Evolutionary conservation across 2,329 filamentous ascomycete species (phyloP).

Genomic region (Fusarium austroafricanum): DNA sequence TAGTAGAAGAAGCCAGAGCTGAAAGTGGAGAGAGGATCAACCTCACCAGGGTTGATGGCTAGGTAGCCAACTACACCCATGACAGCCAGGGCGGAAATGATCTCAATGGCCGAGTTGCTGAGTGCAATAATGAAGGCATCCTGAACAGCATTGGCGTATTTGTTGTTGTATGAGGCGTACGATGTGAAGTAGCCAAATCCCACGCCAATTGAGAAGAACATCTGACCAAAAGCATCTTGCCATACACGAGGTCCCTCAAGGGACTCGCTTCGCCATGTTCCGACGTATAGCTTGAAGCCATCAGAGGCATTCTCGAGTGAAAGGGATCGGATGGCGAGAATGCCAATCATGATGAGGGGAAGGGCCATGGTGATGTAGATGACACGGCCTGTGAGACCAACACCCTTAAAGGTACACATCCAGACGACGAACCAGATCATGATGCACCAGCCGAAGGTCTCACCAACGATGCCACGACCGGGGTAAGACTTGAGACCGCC

Average conservation of each 20-base stretch:
- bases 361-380: slow-evolving; percentile 69
- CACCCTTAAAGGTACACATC: slow-evolving; percentile 67
- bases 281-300: slow-evolving; percentile 58
- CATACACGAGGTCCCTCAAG: slow-evolving; percentile 52
- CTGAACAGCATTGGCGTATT: slow-evolving; percentile 63
- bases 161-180: slow-evolving; percentile 66
- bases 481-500: slow-evolving; percentile 51
- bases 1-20: slow-evolving; percentile 66
- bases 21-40: slow-evolving; percentile 57
- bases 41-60: slow-evolving; percentile 47
- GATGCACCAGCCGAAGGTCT: slow-evolving; percentile 64
- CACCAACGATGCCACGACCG: slow-evolving; percentile 58
- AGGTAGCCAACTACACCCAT: slow-evolving; percentile 64
- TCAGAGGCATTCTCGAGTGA: slow-evolving; percentile 63
- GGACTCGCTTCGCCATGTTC: slow-evolving; percentile 56
- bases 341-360: slow-evolving; percentile 63
- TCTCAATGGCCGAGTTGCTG: slow-evolving; percentile 65
- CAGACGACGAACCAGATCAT: slow-evolving; percentile 69
- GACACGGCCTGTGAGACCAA: slow-evolving; percentile 64
- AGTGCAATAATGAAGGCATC: slow-evolving; percentile 65
- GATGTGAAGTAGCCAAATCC: slow-evolving; percentile 67
- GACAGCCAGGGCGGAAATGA: slow-evolving; percentile 54
- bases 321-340: slow-evolving; percentile 61
- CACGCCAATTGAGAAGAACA: slow-evolving; percentile 57
- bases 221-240: slow-evolving; percentile 65